These are phyloP conservation scores for Lasiodiplodia theobromae DNA, from an alignment of 2,329 filamentous ascomycete species.

Conservation along the genomic window DNA sequence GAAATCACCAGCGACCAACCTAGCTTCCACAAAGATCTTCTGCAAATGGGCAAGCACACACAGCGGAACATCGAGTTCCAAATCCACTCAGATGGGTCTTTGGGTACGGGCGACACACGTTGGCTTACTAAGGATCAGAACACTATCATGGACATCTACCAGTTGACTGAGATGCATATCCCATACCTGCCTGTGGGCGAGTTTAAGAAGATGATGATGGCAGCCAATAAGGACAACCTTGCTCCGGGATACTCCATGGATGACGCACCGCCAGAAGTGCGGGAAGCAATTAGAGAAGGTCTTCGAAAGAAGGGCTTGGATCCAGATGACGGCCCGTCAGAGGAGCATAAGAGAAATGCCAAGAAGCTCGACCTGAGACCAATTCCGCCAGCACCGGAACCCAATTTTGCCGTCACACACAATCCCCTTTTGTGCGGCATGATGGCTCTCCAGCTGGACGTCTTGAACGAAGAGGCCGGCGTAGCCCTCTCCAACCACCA, in stretches of 20 bases:
- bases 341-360: background rate
- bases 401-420: background rate
- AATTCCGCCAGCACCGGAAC: background rate
- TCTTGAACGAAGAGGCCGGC: conserved; percentile 2
- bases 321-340: background rate
- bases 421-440: conserved; percentile 1
- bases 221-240: background rate
- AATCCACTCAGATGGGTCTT: background rate
- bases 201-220: background rate
- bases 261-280: background rate
- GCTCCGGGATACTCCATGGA: background rate
- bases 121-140: background rate
- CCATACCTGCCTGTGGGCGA: background rate
- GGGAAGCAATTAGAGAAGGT: background rate
- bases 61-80: background rate
- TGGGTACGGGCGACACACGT: background rate
- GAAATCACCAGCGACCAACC: background rate
- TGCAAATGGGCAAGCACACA: background rate
- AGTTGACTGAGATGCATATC: background rate
- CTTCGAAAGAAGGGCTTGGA: background rate
- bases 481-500: conserved; percentile 5
- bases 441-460: background rate
- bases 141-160: background rate
- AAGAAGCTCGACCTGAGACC: background rate
- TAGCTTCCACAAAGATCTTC: background rate